phyloP scores from a whole-genome alignment of 352 stramenopile species.

The Globisporangium yorkense region DNA sequence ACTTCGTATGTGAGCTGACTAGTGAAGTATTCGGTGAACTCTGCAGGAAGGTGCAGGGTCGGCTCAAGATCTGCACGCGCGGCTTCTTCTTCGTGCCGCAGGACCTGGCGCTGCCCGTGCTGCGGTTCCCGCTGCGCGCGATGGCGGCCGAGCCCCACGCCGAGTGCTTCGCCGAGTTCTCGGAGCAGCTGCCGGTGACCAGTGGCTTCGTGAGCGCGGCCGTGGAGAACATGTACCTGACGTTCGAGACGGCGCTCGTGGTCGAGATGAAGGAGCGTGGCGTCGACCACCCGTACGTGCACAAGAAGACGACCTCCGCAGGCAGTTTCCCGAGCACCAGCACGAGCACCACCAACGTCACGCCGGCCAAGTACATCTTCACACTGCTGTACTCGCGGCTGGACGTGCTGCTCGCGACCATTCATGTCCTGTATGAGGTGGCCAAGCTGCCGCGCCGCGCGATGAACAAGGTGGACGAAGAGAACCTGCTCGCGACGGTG shows the following conservation, averaged over 20 bases:
- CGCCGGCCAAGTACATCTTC: conserved; percentile 66
- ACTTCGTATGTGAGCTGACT: too few relatives aligned
- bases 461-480: conserved; percentile 86
- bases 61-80: conserved; percentile 85
- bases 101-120: conserved; percentile 68
- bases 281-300: conserved; percentile 21
- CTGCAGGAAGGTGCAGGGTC: conserved; percentile 62
- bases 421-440: too few relatives aligned
- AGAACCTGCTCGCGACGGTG: conserved; percentile 66
- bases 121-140: conserved; percentile 85
- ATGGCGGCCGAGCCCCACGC: conserved; percentile 31
- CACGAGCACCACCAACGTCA: conserved; percentile 10
- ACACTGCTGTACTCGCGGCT: conserved; percentile 79
- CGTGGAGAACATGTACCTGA: neutral
- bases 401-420: conserved; percentile 65
- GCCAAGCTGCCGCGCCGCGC: conserved; percentile 25
- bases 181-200: conserved; percentile 9
- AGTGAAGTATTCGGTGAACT: neutral
- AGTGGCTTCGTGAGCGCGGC: neutral
- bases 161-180: conserved; percentile 33
- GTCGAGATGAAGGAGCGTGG: conserved; percentile 86
- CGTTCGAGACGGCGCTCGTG: conserved; percentile 12
- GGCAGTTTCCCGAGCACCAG: too few relatives aligned
- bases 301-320: conserved; percentile 19
- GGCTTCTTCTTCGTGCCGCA: conserved; percentile 91